Base-by-base conservation (phyloP, 495 filamentous ascomycete species). In the Sordaria brevicollis region DNA sequence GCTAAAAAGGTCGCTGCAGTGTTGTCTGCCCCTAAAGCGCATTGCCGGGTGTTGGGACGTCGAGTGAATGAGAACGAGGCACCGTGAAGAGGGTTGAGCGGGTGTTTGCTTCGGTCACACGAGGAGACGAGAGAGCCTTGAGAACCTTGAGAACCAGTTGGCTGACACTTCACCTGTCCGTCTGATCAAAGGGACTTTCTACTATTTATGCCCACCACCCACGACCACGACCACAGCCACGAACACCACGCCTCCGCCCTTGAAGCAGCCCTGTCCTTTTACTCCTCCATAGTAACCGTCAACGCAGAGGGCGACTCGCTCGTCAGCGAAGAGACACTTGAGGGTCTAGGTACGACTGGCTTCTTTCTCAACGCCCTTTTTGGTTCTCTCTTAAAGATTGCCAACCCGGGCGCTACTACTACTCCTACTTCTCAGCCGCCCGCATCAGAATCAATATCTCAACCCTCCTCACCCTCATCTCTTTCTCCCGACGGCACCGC, bases 281-380 rank as follows among this genome's bases (percentile, higher is more conserved):
- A 96, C 80, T 89, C 91, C 38, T 91, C 93, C 29, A 91, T 95
- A 73, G 89, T 96, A 76, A 94, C 90, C 79, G 84, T 99, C 76
- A 97, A 93, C 79, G 83, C 92, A 68, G 95, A 99, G 85, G 95
- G 95, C 76, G 95, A 99, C 85, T 94, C 95, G 72, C 85, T 91
- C 73, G 89, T 99, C 72, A 91, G 89, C 82, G 93, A 95, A 82
- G 92, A 95, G 78, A 88, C 88, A 73, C 85, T 95, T 74, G 87
- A 96, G 84, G 91, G 93, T 81, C 85, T 96, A 94, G 96, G 96
- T 98, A 97, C 86, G 88, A 86, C 87, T 79, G 83, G 85, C 79
- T 92, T 93, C 88, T 88, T 91, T 90, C 86, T 86, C 72, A 80
- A 83, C 75, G 80, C 81, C 79, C 84, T 91, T 67, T 89, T 92